These are phyloP conservation scores for Geotrichum candidum DNA, from an alignment of 1,139 yeast genomes.

Conservation along the genomic window DNA sequence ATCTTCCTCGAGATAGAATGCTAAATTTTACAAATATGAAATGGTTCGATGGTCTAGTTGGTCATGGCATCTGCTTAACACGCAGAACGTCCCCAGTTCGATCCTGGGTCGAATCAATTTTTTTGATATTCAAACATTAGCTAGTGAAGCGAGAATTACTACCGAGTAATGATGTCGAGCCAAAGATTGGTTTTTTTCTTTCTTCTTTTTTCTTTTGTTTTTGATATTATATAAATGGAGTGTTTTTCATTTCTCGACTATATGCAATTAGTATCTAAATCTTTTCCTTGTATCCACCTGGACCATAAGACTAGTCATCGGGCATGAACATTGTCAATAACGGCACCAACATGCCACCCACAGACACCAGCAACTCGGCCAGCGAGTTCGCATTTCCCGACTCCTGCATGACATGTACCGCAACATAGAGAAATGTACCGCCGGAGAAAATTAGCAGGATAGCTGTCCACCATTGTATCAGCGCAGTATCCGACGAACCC, in stretches of 20 bases:
- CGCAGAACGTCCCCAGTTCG: constrained; percentile 99
- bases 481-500: constrained; percentile 24
- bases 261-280: not conserved
- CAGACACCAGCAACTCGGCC: constrained; percentile 24
- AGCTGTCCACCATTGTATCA: constrained; percentile 45
- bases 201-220: not conserved
- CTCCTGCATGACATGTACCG: constrained; percentile 51
- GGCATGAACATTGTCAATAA: constrained; percentile 31
- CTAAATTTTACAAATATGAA: too few relatives aligned
- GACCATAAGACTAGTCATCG: constrained; percentile 23
- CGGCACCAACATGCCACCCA: constrained; percentile 34
- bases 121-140: not conserved
- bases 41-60: constrained; percentile 96
- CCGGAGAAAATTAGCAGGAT: constrained; percentile 54
- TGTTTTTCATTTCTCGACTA: not conserved
- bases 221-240: not conserved
- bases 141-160: too few relatives aligned
- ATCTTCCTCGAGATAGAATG: too few relatives aligned
- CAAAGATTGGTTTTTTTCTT: too few relatives aligned
- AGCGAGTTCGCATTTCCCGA: constrained; percentile 17
- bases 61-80: constrained; percentile 99
- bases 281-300: not conserved
- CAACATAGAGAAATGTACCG: constrained; percentile 69
- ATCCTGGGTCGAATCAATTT: constrained; percentile 94
- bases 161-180: too few relatives aligned